Evolutionary conservation across 129 eudicot genomes (phyloP).

Genomic region (Centaurea solstitialis): DNA sequence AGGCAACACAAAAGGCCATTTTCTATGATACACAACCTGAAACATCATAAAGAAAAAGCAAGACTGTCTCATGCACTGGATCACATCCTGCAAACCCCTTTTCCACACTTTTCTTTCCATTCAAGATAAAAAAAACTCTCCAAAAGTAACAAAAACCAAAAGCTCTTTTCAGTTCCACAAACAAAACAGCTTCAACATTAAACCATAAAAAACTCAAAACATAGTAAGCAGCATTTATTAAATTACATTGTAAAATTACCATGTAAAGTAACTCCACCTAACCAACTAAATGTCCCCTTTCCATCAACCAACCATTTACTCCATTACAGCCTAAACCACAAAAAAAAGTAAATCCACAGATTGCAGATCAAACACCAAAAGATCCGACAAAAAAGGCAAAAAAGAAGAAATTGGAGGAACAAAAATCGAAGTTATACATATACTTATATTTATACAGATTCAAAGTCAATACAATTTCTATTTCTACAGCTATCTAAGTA

Average conservation of each 20-base stretch:
- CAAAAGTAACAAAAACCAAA: slow-evolving; percentile 28
- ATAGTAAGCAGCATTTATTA: background rate
- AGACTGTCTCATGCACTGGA: slow-evolving; percentile 23
- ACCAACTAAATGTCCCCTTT: background rate
- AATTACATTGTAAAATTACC: background rate
- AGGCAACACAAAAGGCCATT: slow-evolving; percentile 25
- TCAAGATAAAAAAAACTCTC: slow-evolving; percentile 23
- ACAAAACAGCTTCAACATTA: background rate
- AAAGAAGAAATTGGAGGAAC: background rate
- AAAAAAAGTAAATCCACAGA: background rate
- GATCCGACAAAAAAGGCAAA: slow-evolving; percentile 5
- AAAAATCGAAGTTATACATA: background rate
- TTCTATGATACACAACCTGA: slow-evolving; percentile 15
- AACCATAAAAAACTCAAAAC: background rate
- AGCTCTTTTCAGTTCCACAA: slow-evolving; percentile 17
- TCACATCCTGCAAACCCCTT: slow-evolving; percentile 17
- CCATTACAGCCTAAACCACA: background rate
- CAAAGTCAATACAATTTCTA: slow-evolving; percentile 12
- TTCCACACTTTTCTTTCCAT: slow-evolving; percentile 22
- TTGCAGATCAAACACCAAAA: slow-evolving; percentile 13
- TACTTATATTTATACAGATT: background rate
- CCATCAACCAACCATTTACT: slow-evolving; percentile 7
- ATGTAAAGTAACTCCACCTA: slow-evolving; percentile 15
- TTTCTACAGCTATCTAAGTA: slow-evolving; percentile 4
- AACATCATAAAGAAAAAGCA: slow-evolving; percentile 24